Evolutionary conservation across 1,284 basidiomycete genomes (phyloP), one percentile per base, ranked within the genome.

Genomic region (Coniophora puteana): DNA sequence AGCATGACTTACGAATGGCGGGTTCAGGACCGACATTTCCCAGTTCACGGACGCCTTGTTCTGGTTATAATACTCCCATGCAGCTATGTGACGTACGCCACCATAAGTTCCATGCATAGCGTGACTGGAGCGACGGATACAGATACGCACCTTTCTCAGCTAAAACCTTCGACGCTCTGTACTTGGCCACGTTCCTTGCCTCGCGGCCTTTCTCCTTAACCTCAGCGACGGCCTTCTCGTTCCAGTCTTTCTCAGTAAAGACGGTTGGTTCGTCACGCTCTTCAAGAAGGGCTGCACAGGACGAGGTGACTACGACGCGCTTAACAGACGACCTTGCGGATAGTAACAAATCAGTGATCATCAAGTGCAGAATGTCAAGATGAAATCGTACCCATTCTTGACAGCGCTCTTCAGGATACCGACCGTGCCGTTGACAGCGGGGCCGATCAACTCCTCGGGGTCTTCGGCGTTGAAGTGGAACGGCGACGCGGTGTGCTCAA

Each of bases 291-390:
- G 80, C 61, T 0, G 74, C 78, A 31, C 65, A 69, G 0, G 84
- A 78, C 11, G 68, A 69, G 0, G 82, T 84, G 44, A 89, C 62
- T 37, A 91, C 78, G 30, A 91, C 67, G 2, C 87, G 76, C 56
- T 79, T 73, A 42, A 88, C 67, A 16, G 57, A 49, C 17, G 69
- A 53, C 45, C 71, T 69, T 43, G 36, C 29, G 24, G 17, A 38
- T 28, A n/a, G n/a, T n/a, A n/a, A n/a, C n/a, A n/a, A n/a, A n/a
- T n/a, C n/a, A n/a, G n/a, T n/a, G n/a, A n/a, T n/a, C n/a, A n/a
- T n/a, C n/a, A n/a, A 20, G 12, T 24, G 13, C 11, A 5, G 8
- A 18, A 13, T 12, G 7, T 38, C 18, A 14, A 22, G 16, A 17
- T 1, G n/a, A 12, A 22, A 8, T 58, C 65, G 36, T 50, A 76